Percentiles rank a stretch among this genome's conserved stretches.
phyloP scores from a whole-genome alignment of 352 stramenopile species.

The Pilasporangium apinafurcum region DNA sequence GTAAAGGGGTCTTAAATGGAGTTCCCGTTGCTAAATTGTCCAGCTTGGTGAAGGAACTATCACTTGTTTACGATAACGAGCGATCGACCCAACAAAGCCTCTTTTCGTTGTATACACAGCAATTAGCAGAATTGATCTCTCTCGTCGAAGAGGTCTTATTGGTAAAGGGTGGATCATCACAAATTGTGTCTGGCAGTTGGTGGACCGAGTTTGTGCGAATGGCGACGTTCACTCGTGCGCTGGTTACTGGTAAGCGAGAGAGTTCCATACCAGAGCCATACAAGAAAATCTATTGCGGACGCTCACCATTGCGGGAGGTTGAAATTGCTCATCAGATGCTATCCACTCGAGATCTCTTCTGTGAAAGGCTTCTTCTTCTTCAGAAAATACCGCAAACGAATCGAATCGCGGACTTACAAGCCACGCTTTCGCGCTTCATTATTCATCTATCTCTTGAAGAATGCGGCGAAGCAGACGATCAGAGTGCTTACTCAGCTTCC shows the following conservation, averaged over 20 bases:
- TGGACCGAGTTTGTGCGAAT: conserved; percentile 58
- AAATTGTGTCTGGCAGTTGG: conserved; percentile 33
- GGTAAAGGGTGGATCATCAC: conserved; percentile 39
- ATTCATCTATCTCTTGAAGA: conserved; percentile 63
- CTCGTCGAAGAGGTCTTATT: conserved; percentile 53
- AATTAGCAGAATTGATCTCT: conserved; percentile 54
- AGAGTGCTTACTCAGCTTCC: conserved; percentile 64
- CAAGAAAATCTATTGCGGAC: conserved; percentile 48
- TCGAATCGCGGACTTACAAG: conserved; percentile 27
- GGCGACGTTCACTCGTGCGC: conserved; percentile 46
- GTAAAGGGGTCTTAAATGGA: conserved; percentile 36
- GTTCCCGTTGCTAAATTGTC: conserved; percentile 59
- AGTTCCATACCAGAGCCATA: conserved; percentile 24
- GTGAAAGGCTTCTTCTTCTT: conserved; percentile 47
- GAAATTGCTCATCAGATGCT: conserved; percentile 23
- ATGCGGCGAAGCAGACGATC: conserved; percentile 70
- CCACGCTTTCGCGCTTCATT: conserved; percentile 46
- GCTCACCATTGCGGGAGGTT: conserved; percentile 53
- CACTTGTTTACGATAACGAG: conserved; percentile 59
- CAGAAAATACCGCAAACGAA: conserved; percentile 62
- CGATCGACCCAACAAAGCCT: conserved; percentile 48
- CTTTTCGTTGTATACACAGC: conserved; percentile 62
- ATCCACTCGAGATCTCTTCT: conserved; percentile 27
- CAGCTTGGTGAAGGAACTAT: conserved; percentile 40
- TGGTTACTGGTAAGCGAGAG: conserved; percentile 33